A percentile compares a stretch with the other conserved stretches of the same genome.
phyloP scores from a whole-genome alignment of 768 basidiomycete genomes.

The Nidularia pulvinata region DNA sequence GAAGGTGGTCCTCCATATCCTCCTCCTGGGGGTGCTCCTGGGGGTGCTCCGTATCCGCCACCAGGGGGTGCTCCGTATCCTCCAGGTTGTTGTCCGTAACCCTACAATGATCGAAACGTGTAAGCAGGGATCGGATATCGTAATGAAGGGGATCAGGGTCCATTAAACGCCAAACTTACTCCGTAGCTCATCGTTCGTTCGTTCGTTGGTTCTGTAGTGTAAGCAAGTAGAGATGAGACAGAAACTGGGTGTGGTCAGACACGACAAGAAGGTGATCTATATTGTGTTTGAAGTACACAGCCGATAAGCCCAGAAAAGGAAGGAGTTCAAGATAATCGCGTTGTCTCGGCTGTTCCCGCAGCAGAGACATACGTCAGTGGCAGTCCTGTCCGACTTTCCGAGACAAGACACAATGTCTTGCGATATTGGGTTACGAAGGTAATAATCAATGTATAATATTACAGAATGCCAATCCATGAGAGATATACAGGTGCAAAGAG shows the following conservation, averaged over 20 bases:
- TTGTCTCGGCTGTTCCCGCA: no score
- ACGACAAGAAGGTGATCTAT: no score
- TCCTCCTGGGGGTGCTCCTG: conserved; percentile 21
- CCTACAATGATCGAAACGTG: conserved; percentile 4
- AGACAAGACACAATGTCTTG: background rate
- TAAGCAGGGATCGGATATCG: background rate
- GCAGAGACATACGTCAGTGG: no score
- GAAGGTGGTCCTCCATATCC: conserved; percentile 26
- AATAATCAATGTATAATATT: background rate
- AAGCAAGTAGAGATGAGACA: no score
- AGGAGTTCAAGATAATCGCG: no score
- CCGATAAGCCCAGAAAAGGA: no score
- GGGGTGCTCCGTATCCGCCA: conserved; percentile 18
- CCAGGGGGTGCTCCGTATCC: conserved; percentile 15
- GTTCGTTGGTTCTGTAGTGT: no score
- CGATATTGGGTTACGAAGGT: background rate
- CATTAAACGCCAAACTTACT: background rate
- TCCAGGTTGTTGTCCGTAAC: background rate
- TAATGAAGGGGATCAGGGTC: background rate
- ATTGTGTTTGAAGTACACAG: no score
- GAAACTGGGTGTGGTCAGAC: no score
- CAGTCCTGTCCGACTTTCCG: background rate
- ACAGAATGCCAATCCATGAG: background rate
- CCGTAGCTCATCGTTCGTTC: no score
- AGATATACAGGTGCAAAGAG: background rate